Evolutionary conservation across 163 green algal genomes (phyloP), one percentile per base, ranked within the genome.

Genomic region (Chlorella variabilis): DNA sequence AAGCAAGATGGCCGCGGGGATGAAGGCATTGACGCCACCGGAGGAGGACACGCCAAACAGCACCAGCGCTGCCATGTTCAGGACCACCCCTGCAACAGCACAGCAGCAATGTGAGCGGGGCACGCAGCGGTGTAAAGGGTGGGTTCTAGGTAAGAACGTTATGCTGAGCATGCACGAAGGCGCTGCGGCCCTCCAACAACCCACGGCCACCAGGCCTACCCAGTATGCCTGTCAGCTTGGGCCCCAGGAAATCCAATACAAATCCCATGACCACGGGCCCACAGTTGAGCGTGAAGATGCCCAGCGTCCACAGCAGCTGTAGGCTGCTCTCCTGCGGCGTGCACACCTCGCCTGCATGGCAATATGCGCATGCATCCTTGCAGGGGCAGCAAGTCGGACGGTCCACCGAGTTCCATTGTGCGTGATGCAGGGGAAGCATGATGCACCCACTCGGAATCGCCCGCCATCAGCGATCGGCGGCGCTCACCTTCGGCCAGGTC

Each of bases 221-320:
- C 20, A 92, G 9, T 42, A 92, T 88, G 61, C 70, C 63, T 2
- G 89, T 92, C 23, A 91, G 80, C 77, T 91, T 92, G 41, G 89
- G 89, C 1, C 88, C 88, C 0, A 89, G 36, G 6, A 77, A 91
- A 61, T 91, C 88, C 42, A 93, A 81, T 11, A 92, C 71, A 34
- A 88, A 84, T 23, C 88, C 86, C 56, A 92, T 87, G 51, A 90
- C 39, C 29, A 92, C 85, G 1, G 88, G 89, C 25, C 88, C 89
- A 78, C 85, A 92, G 73, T 93, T 93, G 21, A 92, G 73, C 4
- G 88, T 87, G 85, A 93, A 93, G 21, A 91, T 90, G 45, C 89
- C 89, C 11, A 92, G 71, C 7, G 84, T 92, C 89, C 89, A 93
- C 13, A 93, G 36, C 42, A 93, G 75, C 39, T 87, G 84, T 54